Percentiles rank a stretch among this genome's conserved stretches.
These are phyloP conservation scores for Nymphaea thermarum DNA, from an alignment of 164 flowering plant species.

Conservation along the genomic window DNA sequence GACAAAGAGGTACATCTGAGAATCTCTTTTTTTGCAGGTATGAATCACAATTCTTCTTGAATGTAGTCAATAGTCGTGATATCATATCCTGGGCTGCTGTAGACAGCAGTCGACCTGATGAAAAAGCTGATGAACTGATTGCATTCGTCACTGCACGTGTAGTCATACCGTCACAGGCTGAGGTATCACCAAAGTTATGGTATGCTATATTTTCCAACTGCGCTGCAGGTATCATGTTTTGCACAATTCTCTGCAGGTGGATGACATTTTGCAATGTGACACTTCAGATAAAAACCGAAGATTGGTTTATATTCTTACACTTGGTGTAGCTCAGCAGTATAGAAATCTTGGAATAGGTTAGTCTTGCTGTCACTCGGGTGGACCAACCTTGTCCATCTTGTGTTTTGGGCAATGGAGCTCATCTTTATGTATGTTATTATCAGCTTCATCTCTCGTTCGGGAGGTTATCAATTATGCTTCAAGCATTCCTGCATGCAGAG, in stretches of 20 bases:
- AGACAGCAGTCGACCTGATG: conserved; percentile 57
- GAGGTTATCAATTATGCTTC: conserved; percentile 80
- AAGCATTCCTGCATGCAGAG: conserved; percentile 53
- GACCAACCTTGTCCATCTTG: not conserved
- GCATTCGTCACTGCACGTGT: conserved; percentile 89
- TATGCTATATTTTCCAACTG: not conserved
- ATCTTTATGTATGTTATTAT: conserved; percentile 10
- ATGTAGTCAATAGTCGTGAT: conserved; percentile 71
- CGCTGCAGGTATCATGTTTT: not conserved
- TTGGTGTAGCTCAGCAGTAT: conserved; percentile 74
- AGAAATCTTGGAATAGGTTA: conserved; percentile 87
- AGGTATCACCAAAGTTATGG: conserved; percentile 31
- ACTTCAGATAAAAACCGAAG: conserved; percentile 44
- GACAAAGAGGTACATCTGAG: not conserved
- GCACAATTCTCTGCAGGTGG: conserved; percentile 40
- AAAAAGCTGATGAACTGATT: conserved; percentile 61
- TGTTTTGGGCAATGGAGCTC: not conserved
- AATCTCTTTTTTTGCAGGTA: conserved; percentile 38
- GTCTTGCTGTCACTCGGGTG: conserved; percentile 1
- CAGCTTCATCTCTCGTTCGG: conserved; percentile 66
- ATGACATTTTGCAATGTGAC: conserved; percentile 57
- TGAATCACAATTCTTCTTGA: conserved; percentile 81
- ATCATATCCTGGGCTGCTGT: conserved; percentile 97
- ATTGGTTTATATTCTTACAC: conserved; percentile 73
- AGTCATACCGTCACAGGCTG: conserved; percentile 70